Percentiles rank a stretch among this genome's conserved stretches.
Evolutionary conservation across 371 early-diverging fungal genomes (phyloP).

Genomic region (Dinochytrium kinnereticum): DNA sequence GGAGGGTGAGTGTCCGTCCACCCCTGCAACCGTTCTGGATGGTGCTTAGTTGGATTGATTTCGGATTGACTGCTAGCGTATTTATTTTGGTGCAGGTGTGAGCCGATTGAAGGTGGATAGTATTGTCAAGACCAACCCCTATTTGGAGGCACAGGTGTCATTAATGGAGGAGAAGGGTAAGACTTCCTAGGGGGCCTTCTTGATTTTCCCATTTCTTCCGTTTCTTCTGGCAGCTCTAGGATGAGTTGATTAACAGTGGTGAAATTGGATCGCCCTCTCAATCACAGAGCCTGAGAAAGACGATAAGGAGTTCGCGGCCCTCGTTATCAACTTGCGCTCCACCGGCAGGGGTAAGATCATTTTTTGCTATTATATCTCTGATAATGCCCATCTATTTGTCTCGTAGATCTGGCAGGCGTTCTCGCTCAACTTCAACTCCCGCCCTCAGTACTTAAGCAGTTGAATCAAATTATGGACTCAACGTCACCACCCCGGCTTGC

Average conservation of each 20-base stretch:
- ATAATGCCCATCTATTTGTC: constrained; percentile 48
- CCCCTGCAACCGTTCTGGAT: background rate
- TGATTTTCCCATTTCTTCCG: too few species aligned
- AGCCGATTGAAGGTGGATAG: constrained; percentile 44
- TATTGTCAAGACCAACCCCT: constrained; percentile 35
- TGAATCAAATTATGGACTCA: constrained; percentile 70
- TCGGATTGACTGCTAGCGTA: constrained; percentile 4
- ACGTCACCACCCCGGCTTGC: constrained; percentile 69
- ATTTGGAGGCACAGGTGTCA: constrained; percentile 40
- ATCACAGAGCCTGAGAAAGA: constrained; percentile 49
- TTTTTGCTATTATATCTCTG: background rate
- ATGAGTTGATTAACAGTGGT: too few species aligned
- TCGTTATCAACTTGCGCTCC: constrained; percentile 64
- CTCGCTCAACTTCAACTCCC: constrained; percentile 71
- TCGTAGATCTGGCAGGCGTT: constrained; percentile 47
- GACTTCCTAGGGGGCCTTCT: too few species aligned
- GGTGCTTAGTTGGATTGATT: background rate
- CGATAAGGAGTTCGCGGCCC: constrained; percentile 59
- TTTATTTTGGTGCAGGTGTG: constrained; percentile 36
- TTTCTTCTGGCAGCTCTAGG: too few species aligned
- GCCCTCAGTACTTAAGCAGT: constrained; percentile 65
- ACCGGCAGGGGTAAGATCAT: constrained; percentile 54
- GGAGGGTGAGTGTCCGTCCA: constrained; percentile 33
- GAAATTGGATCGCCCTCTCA: background rate
- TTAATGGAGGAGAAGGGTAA: constrained; percentile 39